phyloP scores from a whole-genome alignment of 345 rosid genomes.

The Brassica carinata region DNA sequence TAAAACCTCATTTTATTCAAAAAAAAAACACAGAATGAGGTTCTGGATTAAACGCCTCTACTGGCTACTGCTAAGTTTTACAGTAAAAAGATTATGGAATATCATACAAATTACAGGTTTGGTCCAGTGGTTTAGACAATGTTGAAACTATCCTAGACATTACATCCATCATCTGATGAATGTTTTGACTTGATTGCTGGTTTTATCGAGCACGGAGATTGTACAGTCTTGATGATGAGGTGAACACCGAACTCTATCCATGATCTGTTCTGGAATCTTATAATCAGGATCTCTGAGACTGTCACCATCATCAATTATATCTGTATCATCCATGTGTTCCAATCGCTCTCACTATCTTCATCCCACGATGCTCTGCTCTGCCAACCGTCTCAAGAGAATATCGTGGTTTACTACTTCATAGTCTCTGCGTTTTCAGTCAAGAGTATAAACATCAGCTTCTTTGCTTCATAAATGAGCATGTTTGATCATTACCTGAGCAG shows the following conservation, averaged over 20 bases:
- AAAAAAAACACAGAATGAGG: too few relatives aligned
- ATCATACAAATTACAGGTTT: background rate
- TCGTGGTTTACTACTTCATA: constrained; percentile 74
- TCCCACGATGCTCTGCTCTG: constrained; percentile 47
- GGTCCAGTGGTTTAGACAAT: background rate
- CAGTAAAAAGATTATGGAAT: too few relatives aligned
- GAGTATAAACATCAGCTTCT: constrained; percentile 2
- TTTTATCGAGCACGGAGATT: constrained; percentile 34
- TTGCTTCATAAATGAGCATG: too few relatives aligned
- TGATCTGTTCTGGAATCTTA: constrained; percentile 42
- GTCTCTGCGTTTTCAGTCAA: constrained; percentile 50
- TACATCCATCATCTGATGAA: background rate
- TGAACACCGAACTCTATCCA: constrained; percentile 34
- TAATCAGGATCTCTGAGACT: constrained; percentile 63
- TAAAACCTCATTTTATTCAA: too few relatives aligned
- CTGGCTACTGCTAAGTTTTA: too few relatives aligned
- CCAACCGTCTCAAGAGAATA: constrained; percentile 53
- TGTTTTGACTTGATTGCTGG: background rate
- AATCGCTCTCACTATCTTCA: constrained; percentile 55
- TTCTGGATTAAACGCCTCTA: too few relatives aligned
- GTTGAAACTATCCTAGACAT: background rate
- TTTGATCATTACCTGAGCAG: constrained; percentile 52
- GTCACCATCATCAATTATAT: constrained; percentile 54
- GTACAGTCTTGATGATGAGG: constrained; percentile 33
- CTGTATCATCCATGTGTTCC: constrained; percentile 69